Conservation (phyloP, 306 rosid species). For the Elaeagnus macrophylla region DNA sequence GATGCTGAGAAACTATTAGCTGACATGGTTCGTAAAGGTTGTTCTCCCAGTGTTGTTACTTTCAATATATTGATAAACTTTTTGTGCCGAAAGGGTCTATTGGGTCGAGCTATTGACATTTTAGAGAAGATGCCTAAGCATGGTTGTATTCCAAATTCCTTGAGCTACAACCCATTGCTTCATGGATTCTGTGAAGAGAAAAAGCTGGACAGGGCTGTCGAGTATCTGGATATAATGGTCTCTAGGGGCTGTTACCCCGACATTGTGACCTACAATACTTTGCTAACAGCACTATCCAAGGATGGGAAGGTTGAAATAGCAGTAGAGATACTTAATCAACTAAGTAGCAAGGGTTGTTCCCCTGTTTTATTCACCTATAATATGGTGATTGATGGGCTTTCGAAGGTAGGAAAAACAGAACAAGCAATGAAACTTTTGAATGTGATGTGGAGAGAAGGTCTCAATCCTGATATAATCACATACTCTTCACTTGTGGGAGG, state of each 20-base stretch:
- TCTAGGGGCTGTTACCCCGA: constrained; percentile 91
- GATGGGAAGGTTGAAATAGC: constrained; percentile 92
- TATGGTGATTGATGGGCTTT: constrained; percentile 81
- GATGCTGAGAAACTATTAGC: constrained; percentile 71
- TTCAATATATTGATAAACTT: constrained; percentile 92
- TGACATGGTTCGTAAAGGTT: constrained; percentile 78
- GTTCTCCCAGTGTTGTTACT: constrained; percentile 93
- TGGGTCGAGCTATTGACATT: constrained; percentile 78
- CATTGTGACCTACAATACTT: constrained; percentile 85
- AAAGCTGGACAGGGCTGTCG: constrained; percentile 76
- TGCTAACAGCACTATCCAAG: constrained; percentile 80
- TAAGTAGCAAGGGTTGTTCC: constrained; percentile 73
- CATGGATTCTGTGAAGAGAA: constrained; percentile 89
- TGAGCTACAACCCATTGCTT: constrained; percentile 91
- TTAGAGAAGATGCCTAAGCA: constrained; percentile 87
- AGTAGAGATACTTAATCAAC: constrained; percentile 72
- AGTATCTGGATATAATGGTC: constrained; percentile 79
- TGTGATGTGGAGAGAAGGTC: constrained; percentile 72
- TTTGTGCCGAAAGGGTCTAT: constrained; percentile 71
- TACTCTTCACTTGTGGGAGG: constrained; percentile 79
- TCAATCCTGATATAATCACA: constrained; percentile 70
- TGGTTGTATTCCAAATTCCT: constrained; percentile 81
- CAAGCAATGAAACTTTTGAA: constrained; percentile 56
- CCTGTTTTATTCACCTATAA: constrained; percentile 85
- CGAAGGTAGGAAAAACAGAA: constrained; percentile 68